Percentiles rank a stretch among this genome's conserved stretches.
These are phyloP conservation scores for Candida odintsovae DNA, from an alignment of 805 yeast genomes.

Conservation along the genomic window DNA sequence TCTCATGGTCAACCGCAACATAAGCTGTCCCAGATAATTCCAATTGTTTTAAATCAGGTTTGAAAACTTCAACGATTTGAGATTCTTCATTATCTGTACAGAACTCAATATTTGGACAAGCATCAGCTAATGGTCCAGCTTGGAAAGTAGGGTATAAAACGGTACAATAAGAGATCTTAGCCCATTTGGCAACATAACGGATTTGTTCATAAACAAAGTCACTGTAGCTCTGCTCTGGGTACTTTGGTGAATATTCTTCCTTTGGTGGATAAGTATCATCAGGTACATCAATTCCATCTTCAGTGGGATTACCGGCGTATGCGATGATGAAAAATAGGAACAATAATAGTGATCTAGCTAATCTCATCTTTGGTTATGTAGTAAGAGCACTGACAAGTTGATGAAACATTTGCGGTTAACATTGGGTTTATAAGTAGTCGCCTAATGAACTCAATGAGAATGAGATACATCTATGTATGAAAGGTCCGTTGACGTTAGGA, in stretches of 20 bases:
- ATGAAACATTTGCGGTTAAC: too few species aligned
- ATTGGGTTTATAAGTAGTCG: too few species aligned
- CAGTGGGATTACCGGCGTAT: background rate
- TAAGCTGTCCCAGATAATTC: conserved; percentile 50
- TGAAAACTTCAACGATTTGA: conserved; percentile 6
- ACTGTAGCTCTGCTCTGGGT: background rate
- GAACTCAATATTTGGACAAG: conserved; percentile 7
- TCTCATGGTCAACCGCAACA: conserved; percentile 42
- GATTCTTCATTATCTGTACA: conserved; percentile 8
- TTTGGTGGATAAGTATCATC: background rate
- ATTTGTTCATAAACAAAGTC: conserved; percentile 1
- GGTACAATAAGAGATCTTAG: conserved; percentile 7
- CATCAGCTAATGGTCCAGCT: conserved; percentile 2
- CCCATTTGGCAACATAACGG: conserved; percentile 3
- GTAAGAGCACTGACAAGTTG: too few species aligned
- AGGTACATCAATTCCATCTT: background rate
- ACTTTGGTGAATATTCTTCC: background rate
- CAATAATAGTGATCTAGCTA: too few species aligned
- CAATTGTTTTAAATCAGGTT: conserved; percentile 18
- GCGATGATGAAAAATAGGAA: background rate
- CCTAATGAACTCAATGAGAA: too few species aligned
- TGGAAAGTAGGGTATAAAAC: conserved; percentile 3
- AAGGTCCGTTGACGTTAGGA: too few species aligned
- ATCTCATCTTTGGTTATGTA: background rate
- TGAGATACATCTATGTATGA: too few species aligned